These are phyloP conservation scores for Zasmidium cellare DNA, from an alignment of 2,329 filamentous ascomycete genomes.

Conservation along the genomic window DNA sequence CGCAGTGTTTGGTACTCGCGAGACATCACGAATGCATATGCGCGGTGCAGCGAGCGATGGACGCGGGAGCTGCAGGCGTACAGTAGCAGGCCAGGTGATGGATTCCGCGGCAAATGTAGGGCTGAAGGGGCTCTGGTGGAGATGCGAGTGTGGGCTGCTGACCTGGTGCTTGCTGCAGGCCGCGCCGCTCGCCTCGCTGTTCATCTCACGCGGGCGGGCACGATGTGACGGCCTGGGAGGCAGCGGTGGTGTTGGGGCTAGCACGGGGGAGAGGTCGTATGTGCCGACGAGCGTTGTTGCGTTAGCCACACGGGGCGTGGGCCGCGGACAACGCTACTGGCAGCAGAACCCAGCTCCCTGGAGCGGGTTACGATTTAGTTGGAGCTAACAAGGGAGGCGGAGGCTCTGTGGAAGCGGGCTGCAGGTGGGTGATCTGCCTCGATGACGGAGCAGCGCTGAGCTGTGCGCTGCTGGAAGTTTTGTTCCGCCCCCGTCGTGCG, in stretches of 20 bases:
- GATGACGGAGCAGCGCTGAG: not conserved
- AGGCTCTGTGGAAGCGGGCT: conserved; percentile 1
- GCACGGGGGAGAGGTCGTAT: conserved; percentile 1
- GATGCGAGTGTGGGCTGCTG: too few relatives aligned
- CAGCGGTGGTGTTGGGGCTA: not conserved
- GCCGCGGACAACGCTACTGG: not conserved
- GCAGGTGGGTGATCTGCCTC: not conserved
- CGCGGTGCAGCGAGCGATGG: not conserved
- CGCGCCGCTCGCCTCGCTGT: conserved; percentile 17
- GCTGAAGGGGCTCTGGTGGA: not conserved
- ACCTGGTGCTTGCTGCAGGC: not conserved
- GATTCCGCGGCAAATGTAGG: not conserved
- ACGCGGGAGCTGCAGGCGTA: not conserved
- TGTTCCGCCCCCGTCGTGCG: not conserved
- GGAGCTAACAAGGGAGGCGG: conserved; percentile 8
- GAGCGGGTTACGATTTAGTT: conserved; percentile 18
- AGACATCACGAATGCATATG: not conserved
- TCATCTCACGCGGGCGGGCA: not conserved
- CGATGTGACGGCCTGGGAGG: not conserved
- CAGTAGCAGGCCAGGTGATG: not conserved
- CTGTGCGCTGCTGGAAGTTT: not conserved
- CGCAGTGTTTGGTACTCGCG: not conserved
- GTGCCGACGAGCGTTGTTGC: conserved; percentile 2
- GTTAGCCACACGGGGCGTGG: not conserved
- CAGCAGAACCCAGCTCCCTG: conserved; percentile 15